Percentiles rank a stretch among this genome's conserved stretches.
Conservation (phyloP, 2,329 filamentous ascomycete species). For the Epichloe baconii region DNA sequence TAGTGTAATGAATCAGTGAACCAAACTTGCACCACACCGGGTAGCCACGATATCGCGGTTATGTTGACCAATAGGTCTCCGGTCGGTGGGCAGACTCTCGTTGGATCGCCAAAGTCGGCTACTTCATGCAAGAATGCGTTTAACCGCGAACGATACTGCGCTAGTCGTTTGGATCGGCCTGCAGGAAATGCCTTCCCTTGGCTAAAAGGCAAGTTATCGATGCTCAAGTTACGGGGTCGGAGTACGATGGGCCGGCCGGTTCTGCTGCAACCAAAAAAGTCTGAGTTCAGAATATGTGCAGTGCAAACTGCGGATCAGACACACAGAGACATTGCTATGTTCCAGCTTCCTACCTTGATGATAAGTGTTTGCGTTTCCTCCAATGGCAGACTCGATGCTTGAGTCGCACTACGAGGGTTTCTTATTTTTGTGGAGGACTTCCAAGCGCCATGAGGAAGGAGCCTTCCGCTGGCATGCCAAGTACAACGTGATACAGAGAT, state of each 20-base stretch:
- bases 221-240: background rate
- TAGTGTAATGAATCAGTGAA: background rate
- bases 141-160: background rate
- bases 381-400: too few relatives aligned
- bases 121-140: background rate
- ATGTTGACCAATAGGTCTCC: background rate
- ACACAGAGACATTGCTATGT: background rate
- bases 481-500: too few relatives aligned
- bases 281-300: too few relatives aligned
- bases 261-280: background rate
- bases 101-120: background rate
- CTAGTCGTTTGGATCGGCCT: background rate
- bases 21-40: background rate
- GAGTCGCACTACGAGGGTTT: too few relatives aligned
- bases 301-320: background rate
- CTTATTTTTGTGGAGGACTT: too few relatives aligned
- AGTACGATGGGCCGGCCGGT: too few relatives aligned
- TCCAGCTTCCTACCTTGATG: background rate
- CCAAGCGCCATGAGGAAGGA: too few relatives aligned
- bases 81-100: background rate
- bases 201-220: background rate
- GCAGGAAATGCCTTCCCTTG: background rate
- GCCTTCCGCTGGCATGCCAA: too few relatives aligned
- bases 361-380: too few relatives aligned
- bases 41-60: background rate